Base-by-base conservation (phyloP, 495 filamentous ascomycete genomes). In the Xylaria scruposa region DNA sequence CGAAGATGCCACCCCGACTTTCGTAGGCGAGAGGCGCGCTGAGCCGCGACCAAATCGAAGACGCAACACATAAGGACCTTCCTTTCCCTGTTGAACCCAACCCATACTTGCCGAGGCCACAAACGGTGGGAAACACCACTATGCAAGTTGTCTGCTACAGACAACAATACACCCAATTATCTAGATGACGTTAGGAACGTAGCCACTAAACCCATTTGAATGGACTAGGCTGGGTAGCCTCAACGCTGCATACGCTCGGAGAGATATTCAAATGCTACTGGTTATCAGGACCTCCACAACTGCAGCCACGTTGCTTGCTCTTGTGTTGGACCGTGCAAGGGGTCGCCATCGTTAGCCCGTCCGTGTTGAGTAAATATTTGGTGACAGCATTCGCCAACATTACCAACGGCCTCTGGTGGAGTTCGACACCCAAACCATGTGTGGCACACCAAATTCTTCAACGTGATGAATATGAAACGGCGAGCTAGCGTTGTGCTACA, bases 191-290 rank as follows among this genome's bases (percentile, higher is more conserved):
- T 67, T 67, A 21, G 65, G n/a, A 67, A 44, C 10, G 21, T 40
- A 42, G 33, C 65, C 33, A 67, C 47, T 67, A 33, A 21, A 21
- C 63, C 63, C 46, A 38, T 49, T 56, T 56, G 49, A 15, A 56
- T 56, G 5, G 29, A 67, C 49, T 51, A 67, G 65, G 49, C 65
- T 67, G 65, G 65, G 49, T 67, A 67, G 65, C 65, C 65, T 67
- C 49, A 67, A 56, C 13, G n/a, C 46, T 67, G 49, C 65, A 67
- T 54, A 42, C 15, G 33, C 63, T 21, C n/a, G 15, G 65, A 4
- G 21, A 17, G 42, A 26, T 29, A n/a, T 33, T 36, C 46, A 21
- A 31, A 67, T 53, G 63, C 63, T 53, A 67, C 63, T 67, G 63
- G 63, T 21, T 38, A 53, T 31, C 4, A 4, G 21, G 31, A 29